phyloP scores from a whole-genome alignment of 805 yeast genomes.

The Metschnikowia peoriensis region DNA sequence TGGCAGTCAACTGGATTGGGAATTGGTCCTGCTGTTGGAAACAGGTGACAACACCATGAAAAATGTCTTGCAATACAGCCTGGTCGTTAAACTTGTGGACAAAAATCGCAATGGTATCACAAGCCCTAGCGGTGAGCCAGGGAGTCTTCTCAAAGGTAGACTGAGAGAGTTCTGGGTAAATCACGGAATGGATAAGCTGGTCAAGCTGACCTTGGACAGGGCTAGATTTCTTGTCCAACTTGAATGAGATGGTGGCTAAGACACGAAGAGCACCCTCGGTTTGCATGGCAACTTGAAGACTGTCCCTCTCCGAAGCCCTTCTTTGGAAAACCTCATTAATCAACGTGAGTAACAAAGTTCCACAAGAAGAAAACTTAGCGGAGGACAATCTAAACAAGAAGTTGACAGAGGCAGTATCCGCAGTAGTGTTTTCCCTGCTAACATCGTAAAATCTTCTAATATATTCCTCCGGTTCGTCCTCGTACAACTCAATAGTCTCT shows the following conservation, averaged over 20 bases:
- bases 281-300: conserved; percentile 31
- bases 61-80: conserved; percentile 37
- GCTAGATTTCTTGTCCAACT: conserved; percentile 32
- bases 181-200: conserved; percentile 35
- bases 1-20: conserved; percentile 50
- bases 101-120: conserved; percentile 45
- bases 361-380: conserved; percentile 40
- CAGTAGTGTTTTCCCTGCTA: conserved; percentile 45
- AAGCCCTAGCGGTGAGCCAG: conserved; percentile 46
- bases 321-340: conserved; percentile 35
- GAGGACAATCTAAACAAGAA: conserved; percentile 40
- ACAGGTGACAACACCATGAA: conserved; percentile 40
- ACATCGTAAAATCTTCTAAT: conserved; percentile 46
- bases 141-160: conserved; percentile 32
- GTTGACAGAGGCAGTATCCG: conserved; percentile 51
- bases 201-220: conserved; percentile 43
- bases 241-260: conserved; percentile 40
- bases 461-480: conserved; percentile 47
- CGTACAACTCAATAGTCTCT: conserved; percentile 41
- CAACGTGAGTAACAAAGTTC: conserved; percentile 28
- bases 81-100: conserved; percentile 33
- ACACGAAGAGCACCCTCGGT: conserved; percentile 44
- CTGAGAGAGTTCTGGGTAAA: conserved; percentile 39
- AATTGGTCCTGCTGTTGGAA: conserved; percentile 43
- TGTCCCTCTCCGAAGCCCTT: conserved; percentile 29